These are phyloP conservation scores for Syzygium malaccense DNA, from an alignment of 441 rosid genomes.

Conservation along the genomic window DNA sequence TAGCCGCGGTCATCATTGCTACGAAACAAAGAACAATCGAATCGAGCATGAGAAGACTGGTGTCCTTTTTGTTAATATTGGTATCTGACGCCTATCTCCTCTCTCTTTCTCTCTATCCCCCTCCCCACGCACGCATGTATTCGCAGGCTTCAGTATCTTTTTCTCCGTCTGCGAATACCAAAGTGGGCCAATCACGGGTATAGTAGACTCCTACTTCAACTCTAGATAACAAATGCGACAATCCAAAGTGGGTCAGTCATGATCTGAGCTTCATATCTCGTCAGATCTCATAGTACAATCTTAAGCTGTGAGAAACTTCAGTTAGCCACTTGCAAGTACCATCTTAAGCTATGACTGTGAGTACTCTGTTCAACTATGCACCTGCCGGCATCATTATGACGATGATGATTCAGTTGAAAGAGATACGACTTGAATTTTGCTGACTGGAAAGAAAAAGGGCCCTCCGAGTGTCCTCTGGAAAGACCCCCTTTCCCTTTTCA, in stretches of 20 bases:
- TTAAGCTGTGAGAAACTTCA: not conserved
- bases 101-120: not conserved
- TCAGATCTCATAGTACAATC: not conserved
- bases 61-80: not conserved
- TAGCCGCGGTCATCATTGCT: not conserved
- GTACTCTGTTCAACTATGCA: not conserved
- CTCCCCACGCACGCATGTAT: not conserved
- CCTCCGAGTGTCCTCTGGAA: not conserved
- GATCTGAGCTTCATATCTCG: not conserved
- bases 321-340: not conserved
- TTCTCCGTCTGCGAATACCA: not conserved
- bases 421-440: not conserved
- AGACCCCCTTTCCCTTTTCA: not conserved
- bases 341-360: not conserved
- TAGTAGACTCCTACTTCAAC: not conserved
- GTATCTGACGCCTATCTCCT: too few species aligned
- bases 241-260: not conserved
- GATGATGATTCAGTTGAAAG: not conserved
- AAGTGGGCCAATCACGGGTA: not conserved
- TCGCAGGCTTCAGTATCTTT: not conserved
- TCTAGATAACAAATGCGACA: not conserved
- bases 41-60: not conserved
- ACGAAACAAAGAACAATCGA: not conserved
- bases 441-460: not conserved
- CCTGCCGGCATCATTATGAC: not conserved